Evolutionary conservation across 2,329 filamentous ascomycete species (phyloP), one percentile per base, ranked within the genome.

Genomic region (Aspergillus terreus): DNA sequence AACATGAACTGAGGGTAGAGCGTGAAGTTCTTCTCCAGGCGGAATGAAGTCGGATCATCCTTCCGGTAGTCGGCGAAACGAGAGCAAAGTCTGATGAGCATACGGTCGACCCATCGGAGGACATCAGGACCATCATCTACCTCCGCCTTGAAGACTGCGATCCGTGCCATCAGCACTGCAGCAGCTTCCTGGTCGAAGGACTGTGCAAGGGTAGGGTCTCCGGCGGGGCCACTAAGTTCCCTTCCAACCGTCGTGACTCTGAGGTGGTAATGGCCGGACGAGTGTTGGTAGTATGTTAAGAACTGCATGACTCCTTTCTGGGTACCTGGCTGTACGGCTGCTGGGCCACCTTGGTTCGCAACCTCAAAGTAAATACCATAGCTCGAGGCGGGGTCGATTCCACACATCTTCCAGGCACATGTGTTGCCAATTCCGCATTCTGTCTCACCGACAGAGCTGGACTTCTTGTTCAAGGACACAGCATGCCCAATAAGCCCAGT

Each of bases 1-100:
- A 99, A 99, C 94, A 99, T 99, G 76, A 99, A 99, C 70, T 99
- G 94, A 23, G 94, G 94, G 68, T 99, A 99, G 14, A 99, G 81
- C 0, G 92, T 97, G 68, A 99, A 99, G 78, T 99, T 99, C 83
- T 96, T 96, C 74, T 99, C 94, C 57, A 96, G 75, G 33, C 91
- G 84, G 83, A 99, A 99, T 0, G 92, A 97, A 4, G 92, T 95
- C 12, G 94, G 91, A 64, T 99, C 94, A 68, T 99, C 94, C 75
- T 99, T 99, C 57, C 94, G 83, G 71, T 99, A 99, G 72, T 99
- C 94, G 25, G 94, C 94, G 68, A 99, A 99, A 61, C 92, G 84
- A 40, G 92, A 95, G 78, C 94, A 99, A 23, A 99, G 80, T 49
- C 94, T 83, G 70, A 99, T 99, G 53, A 99, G 83, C 94, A 99